A percentile compares a stretch with the other conserved stretches of the same genome.
These are phyloP conservation scores for Brassica napus DNA, from an alignment of 345 rosid genomes.

Conservation along the genomic window Da-Ae NC_063448.1:3697501-3698000, in stretches of 20 bases:
- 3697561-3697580: background rate
- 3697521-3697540: background rate
- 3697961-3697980: constrained; percentile 60
- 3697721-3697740: constrained; percentile 32
- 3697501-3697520: background rate
- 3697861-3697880: constrained; percentile 62
- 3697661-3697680: background rate
- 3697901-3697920: constrained; percentile 77
- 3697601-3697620: background rate
- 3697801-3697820: constrained; percentile 47
- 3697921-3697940: constrained; percentile 71
- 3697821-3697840: constrained; percentile 71
- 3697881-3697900: constrained; percentile 63
- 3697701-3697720: constrained; percentile 11
- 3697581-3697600: background rate
- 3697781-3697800: background rate
- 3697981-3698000: constrained; percentile 50
- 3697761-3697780: background rate
- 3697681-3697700: constrained; percentile 15
- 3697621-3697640: background rate
- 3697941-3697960: constrained; percentile 73
- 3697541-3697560: background rate
- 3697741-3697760: background rate
- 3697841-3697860: constrained; percentile 50
- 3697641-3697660: background rate